These are phyloP conservation scores for Kodamaea nitidulidarum DNA, from an alignment of 805 yeast genomes.

Conservation along the genomic window DNA sequence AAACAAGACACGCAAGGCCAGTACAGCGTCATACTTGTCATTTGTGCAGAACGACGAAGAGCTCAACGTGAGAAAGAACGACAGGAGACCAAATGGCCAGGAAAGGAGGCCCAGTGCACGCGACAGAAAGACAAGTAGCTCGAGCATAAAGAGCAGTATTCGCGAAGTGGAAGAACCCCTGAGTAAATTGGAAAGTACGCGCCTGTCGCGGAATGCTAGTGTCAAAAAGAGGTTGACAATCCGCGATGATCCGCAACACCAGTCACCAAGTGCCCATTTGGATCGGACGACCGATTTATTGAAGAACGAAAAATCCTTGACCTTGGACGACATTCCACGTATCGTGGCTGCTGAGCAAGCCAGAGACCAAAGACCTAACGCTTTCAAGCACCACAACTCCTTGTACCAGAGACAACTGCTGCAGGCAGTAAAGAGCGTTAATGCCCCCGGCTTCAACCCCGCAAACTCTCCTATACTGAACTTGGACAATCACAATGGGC, in stretches of 20 bases:
- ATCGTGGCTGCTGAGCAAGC: constrained; percentile 98
- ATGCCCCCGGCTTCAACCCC: constrained; percentile 9
- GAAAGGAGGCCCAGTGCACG: not conserved
- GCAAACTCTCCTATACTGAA: constrained; percentile 10
- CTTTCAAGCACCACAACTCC: constrained; percentile 73
- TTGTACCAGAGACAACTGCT: constrained; percentile 34
- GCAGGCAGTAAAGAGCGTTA: constrained; percentile 22
- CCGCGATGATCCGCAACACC: constrained; percentile 37
- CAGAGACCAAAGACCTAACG: constrained; percentile 86
- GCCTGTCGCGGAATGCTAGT: constrained; percentile 5
- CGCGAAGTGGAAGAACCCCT: not conserved
- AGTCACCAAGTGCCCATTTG: constrained; percentile 33
- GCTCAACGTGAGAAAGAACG: constrained; percentile 18
- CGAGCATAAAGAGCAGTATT: not conserved
- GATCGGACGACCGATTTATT: constrained; percentile 68
- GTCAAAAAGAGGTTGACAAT: constrained; percentile 21
- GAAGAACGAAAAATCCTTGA: constrained; percentile 77
- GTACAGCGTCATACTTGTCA: constrained; percentile 27
- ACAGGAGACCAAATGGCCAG: not conserved
- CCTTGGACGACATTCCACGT: constrained; percentile 93
- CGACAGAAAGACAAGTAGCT: not conserved
- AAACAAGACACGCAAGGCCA: constrained; percentile 16
- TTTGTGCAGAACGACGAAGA: constrained; percentile 26
- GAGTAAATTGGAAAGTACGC: not conserved
- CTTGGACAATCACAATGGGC: constrained; percentile 11